Conservation (phyloP, 148 eudicot species). For the Vaccinium corymbosum region DNA sequence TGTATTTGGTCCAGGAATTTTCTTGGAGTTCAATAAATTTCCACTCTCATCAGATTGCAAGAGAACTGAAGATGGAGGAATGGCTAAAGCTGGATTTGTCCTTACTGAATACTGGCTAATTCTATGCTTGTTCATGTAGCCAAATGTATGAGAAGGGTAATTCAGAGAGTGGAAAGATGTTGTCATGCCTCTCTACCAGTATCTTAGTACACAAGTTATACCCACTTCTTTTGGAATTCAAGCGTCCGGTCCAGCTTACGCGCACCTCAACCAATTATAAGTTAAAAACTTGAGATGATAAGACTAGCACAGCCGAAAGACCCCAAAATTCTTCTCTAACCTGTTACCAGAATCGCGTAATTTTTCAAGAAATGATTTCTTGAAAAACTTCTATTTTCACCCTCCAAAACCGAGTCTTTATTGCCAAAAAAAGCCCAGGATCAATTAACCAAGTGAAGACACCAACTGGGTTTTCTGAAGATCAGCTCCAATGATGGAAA, state of each 20-base stretch:
- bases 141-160: constrained; percentile 20
- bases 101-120: constrained; percentile 15
- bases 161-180: constrained; percentile 29
- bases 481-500: neutral
- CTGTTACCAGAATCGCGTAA: too few species aligned
- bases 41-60: constrained; percentile 22
- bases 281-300: too few species aligned
- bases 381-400: neutral
- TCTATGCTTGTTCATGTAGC: constrained; percentile 19
- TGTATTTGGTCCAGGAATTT: constrained; percentile 14
- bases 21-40: constrained; percentile 21
- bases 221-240: neutral
- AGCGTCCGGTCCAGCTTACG: neutral
- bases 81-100: constrained; percentile 24
- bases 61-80: constrained; percentile 23
- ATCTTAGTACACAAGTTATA: neutral
- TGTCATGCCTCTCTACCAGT: constrained; percentile 6
- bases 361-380: neutral
- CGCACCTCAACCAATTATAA: neutral
- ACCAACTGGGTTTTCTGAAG: neutral
- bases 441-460: neutral
- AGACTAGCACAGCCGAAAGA: too few species aligned
- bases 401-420: neutral
- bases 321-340: too few species aligned
- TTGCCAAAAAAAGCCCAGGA: neutral